Evolutionary conservation across 805 yeast genomes (phyloP).

Genomic region (Kregervanrija pseudodelftensis): DNA sequence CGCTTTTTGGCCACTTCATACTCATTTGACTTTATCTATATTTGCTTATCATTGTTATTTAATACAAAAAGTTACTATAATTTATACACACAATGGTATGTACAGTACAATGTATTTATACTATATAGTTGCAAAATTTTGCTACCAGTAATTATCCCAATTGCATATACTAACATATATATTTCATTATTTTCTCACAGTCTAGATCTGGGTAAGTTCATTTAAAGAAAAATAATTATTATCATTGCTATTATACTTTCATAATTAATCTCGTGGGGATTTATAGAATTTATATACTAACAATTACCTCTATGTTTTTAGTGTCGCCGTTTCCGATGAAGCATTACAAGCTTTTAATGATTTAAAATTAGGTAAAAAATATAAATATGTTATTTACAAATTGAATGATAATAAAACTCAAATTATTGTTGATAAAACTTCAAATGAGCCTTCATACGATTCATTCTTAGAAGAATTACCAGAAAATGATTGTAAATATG

Average conservation of each 20-base stretch:
- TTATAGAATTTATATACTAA: too few relatives aligned
- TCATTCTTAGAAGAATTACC: constrained; percentile 82
- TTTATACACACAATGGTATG: too few relatives aligned
- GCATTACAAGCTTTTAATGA: constrained; percentile 92
- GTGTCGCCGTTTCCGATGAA: constrained; percentile 80
- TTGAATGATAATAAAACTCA: constrained; percentile 83
- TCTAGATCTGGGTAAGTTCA: constrained; percentile 31
- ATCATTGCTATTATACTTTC: neutral
- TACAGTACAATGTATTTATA: too few relatives aligned
- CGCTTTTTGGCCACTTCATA: too few relatives aligned
- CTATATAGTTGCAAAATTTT: too few relatives aligned
- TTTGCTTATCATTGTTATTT: too few relatives aligned
- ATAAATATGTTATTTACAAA: constrained; percentile 74
- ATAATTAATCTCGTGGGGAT: neutral
- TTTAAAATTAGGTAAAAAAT: constrained; percentile 87
- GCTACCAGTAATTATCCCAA: neutral
- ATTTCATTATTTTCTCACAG: constrained; percentile 8
- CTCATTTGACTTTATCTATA: too few relatives aligned
- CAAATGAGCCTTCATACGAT: constrained; percentile 72
- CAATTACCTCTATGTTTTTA: constrained; percentile 14
- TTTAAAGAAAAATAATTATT: neutral
- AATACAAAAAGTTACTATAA: too few relatives aligned
- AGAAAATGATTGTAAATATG: constrained; percentile 94
- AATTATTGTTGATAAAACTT: constrained; percentile 81
- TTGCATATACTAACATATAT: constrained; percentile 5